phyloP scores from a whole-genome alignment of 2,329 filamentous ascomycete genomes.

The Ampelomyces quisqualis region DNA sequence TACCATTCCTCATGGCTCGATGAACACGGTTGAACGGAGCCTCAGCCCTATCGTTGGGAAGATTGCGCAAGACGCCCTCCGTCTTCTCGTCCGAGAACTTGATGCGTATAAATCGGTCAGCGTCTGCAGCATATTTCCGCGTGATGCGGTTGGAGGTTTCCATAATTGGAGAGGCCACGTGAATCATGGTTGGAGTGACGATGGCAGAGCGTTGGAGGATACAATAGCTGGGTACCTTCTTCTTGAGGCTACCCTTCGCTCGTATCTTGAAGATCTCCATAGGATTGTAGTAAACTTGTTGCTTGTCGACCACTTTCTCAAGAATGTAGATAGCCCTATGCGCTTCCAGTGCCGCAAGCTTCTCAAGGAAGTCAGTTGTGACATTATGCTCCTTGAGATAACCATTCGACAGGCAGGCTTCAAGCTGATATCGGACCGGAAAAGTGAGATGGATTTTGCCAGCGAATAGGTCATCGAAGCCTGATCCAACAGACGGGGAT shows the following conservation, averaged over 20 bases:
- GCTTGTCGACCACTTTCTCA: slow-evolving; percentile 70
- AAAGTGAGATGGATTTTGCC: slow-evolving; percentile 51
- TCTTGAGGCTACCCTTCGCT: slow-evolving; percentile 21
- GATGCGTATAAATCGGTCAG: slow-evolving; percentile 82
- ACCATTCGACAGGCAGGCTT: slow-evolving; percentile 84
- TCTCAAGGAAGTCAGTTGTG: slow-evolving; percentile 64
- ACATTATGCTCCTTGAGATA: slow-evolving; percentile 76
- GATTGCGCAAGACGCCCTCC: slow-evolving; percentile 43
- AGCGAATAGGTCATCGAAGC: slow-evolving; percentile 37
- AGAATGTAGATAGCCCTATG: slow-evolving; percentile 65
- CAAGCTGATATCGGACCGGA: slow-evolving; percentile 80
- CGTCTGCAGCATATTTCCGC: slow-evolving; percentile 65
- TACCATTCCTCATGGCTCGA: slow-evolving; percentile 72
- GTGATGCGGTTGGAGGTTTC: slow-evolving; percentile 89
- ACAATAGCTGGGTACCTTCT: slow-evolving; percentile 68
- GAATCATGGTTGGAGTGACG: slow-evolving; percentile 81
- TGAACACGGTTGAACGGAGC: slow-evolving; percentile 74
- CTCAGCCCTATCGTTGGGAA: slow-evolving; percentile 40
- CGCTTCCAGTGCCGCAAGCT: slow-evolving; percentile 56
- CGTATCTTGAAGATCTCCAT: slow-evolving; percentile 67
- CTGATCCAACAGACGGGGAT: slow-evolving; percentile 7
- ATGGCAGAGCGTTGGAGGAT: slow-evolving; percentile 72
- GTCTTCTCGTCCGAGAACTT: slow-evolving; percentile 82
- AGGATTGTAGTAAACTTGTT: slow-evolving; percentile 64
- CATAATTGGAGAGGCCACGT: slow-evolving; percentile 72